These are phyloP conservation scores for Hawksworthiomyces lignivorus DNA, from an alignment of 2,329 filamentous ascomycete species.

Conservation along the genomic window DNA sequence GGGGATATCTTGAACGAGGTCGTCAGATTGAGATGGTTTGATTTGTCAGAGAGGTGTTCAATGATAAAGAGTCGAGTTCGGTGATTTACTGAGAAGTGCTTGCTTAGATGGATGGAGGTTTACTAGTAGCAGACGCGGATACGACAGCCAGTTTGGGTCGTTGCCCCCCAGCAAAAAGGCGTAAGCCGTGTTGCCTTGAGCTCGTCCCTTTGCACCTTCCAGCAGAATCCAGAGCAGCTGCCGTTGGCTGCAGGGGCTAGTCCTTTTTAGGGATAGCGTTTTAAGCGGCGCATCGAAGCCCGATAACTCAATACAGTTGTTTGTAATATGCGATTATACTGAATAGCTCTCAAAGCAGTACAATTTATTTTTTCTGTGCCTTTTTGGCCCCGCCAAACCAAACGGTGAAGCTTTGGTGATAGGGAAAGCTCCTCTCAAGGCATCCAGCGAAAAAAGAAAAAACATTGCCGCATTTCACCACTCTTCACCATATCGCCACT, in stretches of 20 bases:
- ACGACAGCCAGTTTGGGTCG: too few species aligned
- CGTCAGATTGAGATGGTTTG: background rate
- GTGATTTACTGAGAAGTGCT: too few species aligned
- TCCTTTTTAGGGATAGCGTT: background rate
- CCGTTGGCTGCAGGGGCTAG: constrained; percentile 15
- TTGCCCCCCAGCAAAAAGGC: background rate
- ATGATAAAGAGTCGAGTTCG: too few species aligned
- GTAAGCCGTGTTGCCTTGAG: constrained; percentile 10
- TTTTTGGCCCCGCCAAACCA: constrained; percentile 9
- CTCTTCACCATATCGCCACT: background rate
- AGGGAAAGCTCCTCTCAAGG: constrained; percentile 11
- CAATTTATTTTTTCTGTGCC: constrained; percentile 8
- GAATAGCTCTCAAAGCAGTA: too few species aligned
- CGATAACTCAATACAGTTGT: too few species aligned
- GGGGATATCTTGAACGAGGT: too few species aligned
- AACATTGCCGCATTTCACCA: background rate
- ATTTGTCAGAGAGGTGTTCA: background rate
- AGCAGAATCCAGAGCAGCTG: constrained; percentile 9
- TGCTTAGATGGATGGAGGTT: too few species aligned
- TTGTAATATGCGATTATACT: constrained; percentile 2
- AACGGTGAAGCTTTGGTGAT: constrained; percentile 9
- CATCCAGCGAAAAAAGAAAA: constrained; percentile 2
- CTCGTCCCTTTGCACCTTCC: too few species aligned
- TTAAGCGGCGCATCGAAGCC: too few species aligned
- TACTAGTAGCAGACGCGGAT: too few species aligned